Conservation (phyloP, 2,329 filamentous ascomycete genomes). For the Penicillium sp. region DNA sequence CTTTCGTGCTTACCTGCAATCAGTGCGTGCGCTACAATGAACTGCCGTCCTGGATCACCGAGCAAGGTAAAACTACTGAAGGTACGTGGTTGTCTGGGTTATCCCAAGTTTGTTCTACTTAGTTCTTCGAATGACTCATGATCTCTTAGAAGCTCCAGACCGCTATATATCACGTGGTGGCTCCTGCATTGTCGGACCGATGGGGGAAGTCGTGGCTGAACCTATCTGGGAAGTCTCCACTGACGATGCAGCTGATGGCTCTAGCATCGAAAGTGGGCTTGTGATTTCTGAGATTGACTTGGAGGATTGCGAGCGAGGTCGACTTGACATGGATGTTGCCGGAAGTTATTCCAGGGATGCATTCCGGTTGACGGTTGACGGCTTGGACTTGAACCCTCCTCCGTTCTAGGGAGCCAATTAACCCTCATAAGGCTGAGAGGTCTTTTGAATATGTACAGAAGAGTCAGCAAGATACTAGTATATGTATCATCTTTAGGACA, state of each 20-base stretch:
- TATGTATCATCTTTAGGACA: not conserved
- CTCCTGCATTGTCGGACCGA: constrained; percentile 74
- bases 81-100: constrained; percentile 31
- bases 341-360: constrained; percentile 79
- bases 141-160: not conserved
- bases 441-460: not conserved
- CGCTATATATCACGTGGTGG: constrained; percentile 69
- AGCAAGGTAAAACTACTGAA: constrained; percentile 19
- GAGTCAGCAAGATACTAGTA: too few species aligned
- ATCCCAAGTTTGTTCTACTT: not conserved
- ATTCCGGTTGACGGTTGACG: constrained; percentile 59
- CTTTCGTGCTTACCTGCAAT: constrained; percentile 82
- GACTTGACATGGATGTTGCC: constrained; percentile 78
- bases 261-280: constrained; percentile 45
- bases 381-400: constrained; percentile 59
- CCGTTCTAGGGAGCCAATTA: constrained; percentile 35
- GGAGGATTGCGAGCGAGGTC: constrained; percentile 78
- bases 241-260: constrained; percentile 30
- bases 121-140: not conserved
- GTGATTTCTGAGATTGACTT: constrained; percentile 75
- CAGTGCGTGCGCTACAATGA: constrained; percentile 67
- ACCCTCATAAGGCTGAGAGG: not conserved
- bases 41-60: constrained; percentile 57
- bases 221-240: constrained; percentile 71
- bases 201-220: constrained; percentile 74